These are phyloP conservation scores for Orbilia javanica DNA, from an alignment of 2,329 filamentous ascomycete genomes.

Conservation along the genomic window DNA sequence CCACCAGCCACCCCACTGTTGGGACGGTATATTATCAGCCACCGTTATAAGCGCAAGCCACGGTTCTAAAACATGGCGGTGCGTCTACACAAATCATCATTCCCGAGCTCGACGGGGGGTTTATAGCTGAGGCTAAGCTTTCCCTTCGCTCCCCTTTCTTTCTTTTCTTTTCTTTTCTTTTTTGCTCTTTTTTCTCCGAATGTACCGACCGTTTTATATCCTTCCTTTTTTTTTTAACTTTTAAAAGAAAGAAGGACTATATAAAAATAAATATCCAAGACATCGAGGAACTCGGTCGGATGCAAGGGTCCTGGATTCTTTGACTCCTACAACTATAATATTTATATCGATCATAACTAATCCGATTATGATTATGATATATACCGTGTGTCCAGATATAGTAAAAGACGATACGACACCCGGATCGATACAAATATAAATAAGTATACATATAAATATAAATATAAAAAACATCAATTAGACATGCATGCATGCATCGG, in stretches of 20 bases:
- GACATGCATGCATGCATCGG: too few relatives aligned
- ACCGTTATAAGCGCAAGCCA: not conserved
- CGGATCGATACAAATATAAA: not conserved
- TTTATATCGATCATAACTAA: too few relatives aligned
- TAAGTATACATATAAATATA: not conserved
- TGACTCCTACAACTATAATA: not conserved
- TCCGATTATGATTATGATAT: constrained; percentile 9
- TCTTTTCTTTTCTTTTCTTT: not conserved
- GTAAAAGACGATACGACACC: not conserved
- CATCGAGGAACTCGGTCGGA: too few relatives aligned
- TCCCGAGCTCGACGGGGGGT: not conserved
- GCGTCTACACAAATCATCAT: not conserved
- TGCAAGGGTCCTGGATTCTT: not conserved
- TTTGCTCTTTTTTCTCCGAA: too few relatives aligned
- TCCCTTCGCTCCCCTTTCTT: not conserved
- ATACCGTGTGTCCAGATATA: too few relatives aligned
- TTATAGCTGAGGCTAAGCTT: not conserved
- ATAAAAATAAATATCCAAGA: not conserved
- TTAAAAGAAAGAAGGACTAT: too few relatives aligned
- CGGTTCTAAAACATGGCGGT: constrained; percentile 5
- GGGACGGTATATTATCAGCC: too few relatives aligned
- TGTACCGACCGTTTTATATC: too few relatives aligned
- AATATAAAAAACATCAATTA: too few relatives aligned
- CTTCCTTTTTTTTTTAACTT: not conserved
- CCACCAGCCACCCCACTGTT: too few relatives aligned